A percentile compares a stretch with the other conserved stretches of the same genome.
Conservation (phyloP, 2,329 filamentous ascomycete species). For the Neopestalotiopsis sp. region DNA sequence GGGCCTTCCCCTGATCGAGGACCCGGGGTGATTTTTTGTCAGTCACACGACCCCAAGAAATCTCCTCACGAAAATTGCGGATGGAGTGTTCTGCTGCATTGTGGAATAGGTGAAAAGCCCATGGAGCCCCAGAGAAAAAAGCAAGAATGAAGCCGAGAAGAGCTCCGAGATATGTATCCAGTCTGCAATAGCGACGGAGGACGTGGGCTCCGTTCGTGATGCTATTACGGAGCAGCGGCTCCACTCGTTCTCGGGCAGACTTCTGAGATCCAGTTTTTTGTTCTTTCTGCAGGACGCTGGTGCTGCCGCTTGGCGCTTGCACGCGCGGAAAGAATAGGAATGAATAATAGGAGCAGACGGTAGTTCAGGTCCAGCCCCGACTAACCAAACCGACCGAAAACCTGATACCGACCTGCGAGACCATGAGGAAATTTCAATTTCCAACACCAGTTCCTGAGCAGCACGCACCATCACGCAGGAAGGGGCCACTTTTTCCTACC, state of each 20-base stretch:
- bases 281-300: constrained; percentile 5
- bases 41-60: constrained; percentile 15
- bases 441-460: background rate
- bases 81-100: constrained; percentile 11
- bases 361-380: background rate
- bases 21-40: constrained; percentile 12
- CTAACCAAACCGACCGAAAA: no score
- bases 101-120: constrained; percentile 4
- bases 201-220: background rate
- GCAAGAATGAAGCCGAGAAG: constrained; percentile 6
- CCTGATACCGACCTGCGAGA: no score
- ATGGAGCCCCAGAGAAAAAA: constrained; percentile 18
- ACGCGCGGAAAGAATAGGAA: constrained; percentile 1
- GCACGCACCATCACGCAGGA: no score
- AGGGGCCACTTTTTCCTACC: background rate
- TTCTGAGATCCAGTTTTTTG: constrained; percentile 8
- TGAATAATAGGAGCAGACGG: background rate
- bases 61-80: constrained; percentile 13
- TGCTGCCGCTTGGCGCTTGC: constrained; percentile 1
- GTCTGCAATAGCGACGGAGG: constrained; percentile 5
- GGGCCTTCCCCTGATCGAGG: background rate
- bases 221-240: constrained; percentile 14
- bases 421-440: background rate
- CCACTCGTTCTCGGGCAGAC: constrained; percentile 7
- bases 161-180: constrained; percentile 9